These are phyloP conservation scores for Smallanthus sonchifolius DNA, from an alignment of 129 eudicot genomes.

Conservation along the genomic window DNA sequence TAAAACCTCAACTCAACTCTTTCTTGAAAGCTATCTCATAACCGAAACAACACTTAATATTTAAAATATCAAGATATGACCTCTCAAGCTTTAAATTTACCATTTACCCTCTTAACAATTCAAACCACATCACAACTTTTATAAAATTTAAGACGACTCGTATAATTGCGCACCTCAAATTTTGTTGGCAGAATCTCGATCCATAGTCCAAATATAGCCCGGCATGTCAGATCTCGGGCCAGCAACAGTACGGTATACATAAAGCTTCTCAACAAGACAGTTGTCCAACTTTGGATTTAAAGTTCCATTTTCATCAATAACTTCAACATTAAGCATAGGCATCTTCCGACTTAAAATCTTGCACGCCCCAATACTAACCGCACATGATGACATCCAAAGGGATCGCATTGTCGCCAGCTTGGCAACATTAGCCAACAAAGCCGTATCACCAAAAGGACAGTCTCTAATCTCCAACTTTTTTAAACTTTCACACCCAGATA, in stretches of 20 bases:
- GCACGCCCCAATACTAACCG: conserved; percentile 84
- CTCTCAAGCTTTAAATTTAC: not conserved
- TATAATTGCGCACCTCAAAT: not conserved
- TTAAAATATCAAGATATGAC: not conserved
- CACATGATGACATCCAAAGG: conserved; percentile 99
- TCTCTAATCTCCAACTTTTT: conserved; percentile 91
- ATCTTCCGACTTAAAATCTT: conserved; percentile 72
- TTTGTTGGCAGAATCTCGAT: conserved; percentile 17
- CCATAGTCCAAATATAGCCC: conserved; percentile 49
- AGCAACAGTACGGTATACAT: conserved; percentile 63
- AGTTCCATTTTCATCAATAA: conserved; percentile 64
- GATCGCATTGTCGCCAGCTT: conserved; percentile 99
- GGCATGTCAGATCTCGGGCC: conserved; percentile 76
- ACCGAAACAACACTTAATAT: not conserved
- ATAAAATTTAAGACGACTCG: not conserved
- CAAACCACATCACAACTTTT: not conserved
- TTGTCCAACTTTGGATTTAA: conserved; percentile 50
- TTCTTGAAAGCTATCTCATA: not conserved
- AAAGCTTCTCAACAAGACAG: conserved; percentile 64
- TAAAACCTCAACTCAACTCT: not conserved
- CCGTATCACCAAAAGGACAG: conserved; percentile 92
- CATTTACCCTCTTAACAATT: not conserved
- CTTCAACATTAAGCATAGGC: conserved; percentile 85
- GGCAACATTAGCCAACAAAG: conserved; percentile 79
- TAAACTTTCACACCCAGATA: conserved; percentile 91